Base-by-base conservation (phyloP, 2,329 filamentous ascomycete genomes). In the Trichoderma aggressivum region DNA sequence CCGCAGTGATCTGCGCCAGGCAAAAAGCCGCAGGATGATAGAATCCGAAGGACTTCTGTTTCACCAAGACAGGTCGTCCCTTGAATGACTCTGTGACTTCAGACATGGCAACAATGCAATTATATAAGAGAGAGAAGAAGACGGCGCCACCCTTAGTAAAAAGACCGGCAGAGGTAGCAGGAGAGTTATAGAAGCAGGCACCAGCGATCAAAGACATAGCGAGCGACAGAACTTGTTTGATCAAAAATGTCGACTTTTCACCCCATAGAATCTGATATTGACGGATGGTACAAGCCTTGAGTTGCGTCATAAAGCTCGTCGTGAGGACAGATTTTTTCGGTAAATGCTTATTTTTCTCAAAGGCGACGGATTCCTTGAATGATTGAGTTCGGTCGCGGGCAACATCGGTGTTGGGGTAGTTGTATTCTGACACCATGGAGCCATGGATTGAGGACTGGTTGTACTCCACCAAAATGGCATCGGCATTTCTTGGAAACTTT, bases 251-350 rank as follows among this genome's bases (percentile, higher is more conserved):
- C 0, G 86, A 83, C 74, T 89, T 90, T 78, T 92, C 89, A 53
- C 89, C 89, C 83, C 86, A 87, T 1, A 92, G 75, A 32, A 91
- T 89, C 74, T 91, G 88, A 73, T 91, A 91, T 73, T 91, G 89
- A 4, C 90, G 85, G 21, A 77, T 79, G 12, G 90, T 78, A 67
- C 86, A 87, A 2, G 87, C 83, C 47, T 82, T 85, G 30, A 91
- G 83, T 75, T 93, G 89, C 1, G 80, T 78, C 0, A 76, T 12
- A 73, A 90, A 89, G 28, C 82, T 82, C 6, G 87, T 53, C n/a
- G 47, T 53, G 12, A 53, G 47, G 11, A 24, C 47, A 14, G 47
- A 24, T 3, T 24, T 53, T 12, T 53, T 53, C 83, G 0, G 88
- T 91, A 70, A 89, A 79, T 0, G 88, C 62, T 85, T 86, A 68